Evolutionary conservation across 257 asterid genomes (phyloP).

Genomic region (Agastache rugosa): DNA sequence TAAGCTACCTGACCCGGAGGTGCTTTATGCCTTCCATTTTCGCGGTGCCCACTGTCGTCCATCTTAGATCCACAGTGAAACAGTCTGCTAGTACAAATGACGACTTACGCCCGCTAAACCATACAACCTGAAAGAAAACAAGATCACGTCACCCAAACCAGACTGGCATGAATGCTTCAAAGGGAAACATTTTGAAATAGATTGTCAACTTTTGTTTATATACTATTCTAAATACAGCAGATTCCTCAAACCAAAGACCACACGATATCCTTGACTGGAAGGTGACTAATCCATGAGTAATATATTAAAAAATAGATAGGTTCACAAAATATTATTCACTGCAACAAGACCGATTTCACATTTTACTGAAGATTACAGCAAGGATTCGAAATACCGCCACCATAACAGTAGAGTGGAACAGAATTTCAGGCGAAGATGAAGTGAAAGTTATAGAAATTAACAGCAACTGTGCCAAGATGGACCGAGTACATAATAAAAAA

Average conservation of each 20-base stretch:
- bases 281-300: not conserved
- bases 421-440: not conserved
- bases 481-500: not conserved
- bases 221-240: not conserved
- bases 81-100: constrained; percentile 26
- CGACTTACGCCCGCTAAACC: constrained; percentile 26
- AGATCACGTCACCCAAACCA: constrained; percentile 7
- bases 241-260: not conserved
- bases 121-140: constrained; percentile 35
- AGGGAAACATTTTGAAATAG: not conserved
- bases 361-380: not conserved
- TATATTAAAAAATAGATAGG: not conserved
- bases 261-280: not conserved
- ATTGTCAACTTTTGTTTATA: not conserved
- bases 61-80: constrained; percentile 43
- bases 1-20: constrained; percentile 80
- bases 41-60: constrained; percentile 88
- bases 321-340: not conserved
- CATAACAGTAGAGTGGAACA: not conserved
- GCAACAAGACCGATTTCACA: not conserved
- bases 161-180: not conserved
- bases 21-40: constrained; percentile 84
- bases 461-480: not conserved
- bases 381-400: not conserved
- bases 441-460: not conserved